Evolutionary conservation across 257 asterid species (phyloP), one percentile per base, ranked within the genome.

Genomic region (Henckelia pumila): DNA sequence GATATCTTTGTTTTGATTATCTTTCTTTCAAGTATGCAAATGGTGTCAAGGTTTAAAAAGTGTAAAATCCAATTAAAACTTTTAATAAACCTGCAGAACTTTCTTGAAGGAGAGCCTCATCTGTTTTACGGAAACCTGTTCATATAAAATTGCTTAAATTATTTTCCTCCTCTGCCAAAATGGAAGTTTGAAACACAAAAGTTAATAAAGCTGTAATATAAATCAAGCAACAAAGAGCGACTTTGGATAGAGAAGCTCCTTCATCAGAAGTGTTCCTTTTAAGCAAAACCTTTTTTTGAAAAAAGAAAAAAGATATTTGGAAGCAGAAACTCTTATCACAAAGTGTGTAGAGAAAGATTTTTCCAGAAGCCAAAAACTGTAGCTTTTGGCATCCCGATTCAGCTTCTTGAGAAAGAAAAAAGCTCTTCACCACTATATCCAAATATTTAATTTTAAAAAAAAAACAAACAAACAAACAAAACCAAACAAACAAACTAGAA

Each of bases 41-140:
- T 29, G 14, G 56, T 29, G 56, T 66, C 20, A 64, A 49, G 64
- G 65, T 68, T 17, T 17, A 40, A 49, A 25, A 66, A 29, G 14
- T 19, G 25, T 69, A 71, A 60, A 33, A 70, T 29, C 67, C 33
- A 32, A 67, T n/a, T 50, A 64, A 66, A 78, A 74, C 58, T 40
- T 66, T 21, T 56, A 30, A 40, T 30, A 47, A 76, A 91, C 98
- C 96, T 87, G 89, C 76, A 63, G 78, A 75, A 71, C 96, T 91
- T 78, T 87, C 92, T 73, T 80, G 80, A 61, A 91, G 92, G 68
- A 91, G 91, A 77, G 81, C 87, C 84, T 85, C 94, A 20, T 91
- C 96, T 8, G 95, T 87, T 63, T 77, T 85, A 75, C 78, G 85
- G 69, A 91, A 91, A 40, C 98, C 96, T 91, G 75, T 56, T 17